Base-by-base conservation (phyloP, 164 flowering plant genomes). In the Akebia trifoliata region DNA sequence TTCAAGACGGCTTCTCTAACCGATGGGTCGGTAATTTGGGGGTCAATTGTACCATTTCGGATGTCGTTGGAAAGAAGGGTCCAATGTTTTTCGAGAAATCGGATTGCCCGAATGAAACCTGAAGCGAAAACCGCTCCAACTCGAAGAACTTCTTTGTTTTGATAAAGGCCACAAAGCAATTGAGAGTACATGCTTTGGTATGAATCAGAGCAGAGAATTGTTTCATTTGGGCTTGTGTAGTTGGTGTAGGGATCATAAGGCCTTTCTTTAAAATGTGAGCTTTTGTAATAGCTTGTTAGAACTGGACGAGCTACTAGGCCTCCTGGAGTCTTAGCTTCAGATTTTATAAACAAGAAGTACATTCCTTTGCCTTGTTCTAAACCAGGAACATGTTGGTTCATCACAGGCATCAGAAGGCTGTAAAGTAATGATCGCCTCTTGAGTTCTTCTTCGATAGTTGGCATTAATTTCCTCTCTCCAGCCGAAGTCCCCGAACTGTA, bases 141-240 rank as follows among this genome's bases (percentile, higher is more conserved):
- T 3, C 98, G 78, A 38, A 93, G 81, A 61, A 93, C 98, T 34
- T 93, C 90, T 3, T 69, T 66, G 82, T 76, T 65, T 24, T 79
- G 94, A 54, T 61, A 75, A 4, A 93, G 82, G 34, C 98, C 98
- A 54, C 97, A 85, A 25, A 92, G 86, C 72, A 92, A 40, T 56
- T 92, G 98, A 17, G 98, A 76, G 63, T 92, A 92, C 95, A 92
- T 93, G 74, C 94, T 84, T 50, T 93, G 98, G 84, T 81, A 87
- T 15, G 97, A 82, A 58, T 93, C 98, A 0, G 78, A 58, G 65
- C 92, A 90, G 43, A 93, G 85, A 45, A 90, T 86, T 78, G 97
- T 68, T 54, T 90, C 90, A 66, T 87, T 86, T 4, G 97, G 98
- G 83, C 90, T 82, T 0, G 98, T 93, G 80, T 90, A 93, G 74